Evolutionary conservation across 257 asterid species (phyloP).

Genomic region (Eustoma russellianum): DNA sequence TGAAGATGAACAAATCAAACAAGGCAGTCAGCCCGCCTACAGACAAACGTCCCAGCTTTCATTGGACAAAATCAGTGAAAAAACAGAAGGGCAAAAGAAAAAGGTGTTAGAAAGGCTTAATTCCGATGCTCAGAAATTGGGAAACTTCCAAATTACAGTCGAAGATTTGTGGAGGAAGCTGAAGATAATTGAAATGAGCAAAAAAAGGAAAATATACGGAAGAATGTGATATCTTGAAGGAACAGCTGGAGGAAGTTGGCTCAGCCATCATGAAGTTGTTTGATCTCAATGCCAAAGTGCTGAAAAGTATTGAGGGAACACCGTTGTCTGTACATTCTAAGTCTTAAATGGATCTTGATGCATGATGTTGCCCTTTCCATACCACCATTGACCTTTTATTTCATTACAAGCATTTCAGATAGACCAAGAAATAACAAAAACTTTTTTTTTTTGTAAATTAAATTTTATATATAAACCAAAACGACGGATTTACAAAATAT

Average conservation of each 20-base stretch:
- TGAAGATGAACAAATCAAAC: constrained; percentile 18
- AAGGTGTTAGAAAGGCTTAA: constrained; percentile 75
- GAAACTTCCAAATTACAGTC: constrained; percentile 77
- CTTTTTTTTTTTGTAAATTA: too few species aligned
- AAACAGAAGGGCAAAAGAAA: constrained; percentile 58
- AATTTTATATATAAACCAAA: too few species aligned
- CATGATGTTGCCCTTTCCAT: too few species aligned
- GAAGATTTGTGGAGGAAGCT: constrained; percentile 75
- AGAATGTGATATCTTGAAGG: constrained; percentile 64
- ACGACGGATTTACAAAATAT: too few species aligned
- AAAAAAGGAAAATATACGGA: constrained; percentile 66
- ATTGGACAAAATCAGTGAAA: constrained; percentile 37
- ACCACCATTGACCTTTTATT: too few species aligned
- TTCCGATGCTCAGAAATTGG: constrained; percentile 76
- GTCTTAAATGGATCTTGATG: constrained; percentile 59
- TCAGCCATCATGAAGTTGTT: constrained; percentile 51
- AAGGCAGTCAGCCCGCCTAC: constrained; percentile 20
- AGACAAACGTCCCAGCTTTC: constrained; percentile 18
- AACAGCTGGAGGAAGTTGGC: constrained; percentile 84
- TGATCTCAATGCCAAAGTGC: constrained; percentile 58
- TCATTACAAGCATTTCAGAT: too few species aligned
- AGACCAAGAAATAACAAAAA: too few species aligned
- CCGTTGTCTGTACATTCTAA: constrained; percentile 31
- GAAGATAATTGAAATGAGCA: constrained; percentile 59
- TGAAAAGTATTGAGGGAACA: constrained; percentile 46